Evolutionary conservation across 371 early-diverging fungal genomes (phyloP).

Genomic region (Mortierella sp.): DNA sequence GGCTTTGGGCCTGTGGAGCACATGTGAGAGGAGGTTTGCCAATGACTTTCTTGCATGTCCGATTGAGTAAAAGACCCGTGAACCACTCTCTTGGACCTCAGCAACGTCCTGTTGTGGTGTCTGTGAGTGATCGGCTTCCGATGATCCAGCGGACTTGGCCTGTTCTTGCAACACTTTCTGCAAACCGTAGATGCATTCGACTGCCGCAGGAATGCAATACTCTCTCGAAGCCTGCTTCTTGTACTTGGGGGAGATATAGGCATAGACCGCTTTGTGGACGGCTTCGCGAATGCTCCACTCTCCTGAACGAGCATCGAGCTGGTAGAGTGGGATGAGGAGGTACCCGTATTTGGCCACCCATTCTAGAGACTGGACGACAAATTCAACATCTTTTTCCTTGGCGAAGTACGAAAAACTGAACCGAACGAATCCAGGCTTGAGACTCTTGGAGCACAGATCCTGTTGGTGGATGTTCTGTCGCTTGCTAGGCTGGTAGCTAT

Average conservation of each 20-base stretch:
- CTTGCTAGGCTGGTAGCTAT: too few relatives aligned
- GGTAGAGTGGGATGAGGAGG: constrained; percentile 26
- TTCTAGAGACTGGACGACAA: constrained; percentile 22
- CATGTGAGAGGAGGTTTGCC: neutral
- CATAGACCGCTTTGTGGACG: constrained; percentile 9
- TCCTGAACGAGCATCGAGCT: constrained; percentile 8
- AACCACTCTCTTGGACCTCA: neutral
- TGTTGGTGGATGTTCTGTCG: constrained; percentile 24
- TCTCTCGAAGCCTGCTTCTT: neutral
- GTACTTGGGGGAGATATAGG: neutral
- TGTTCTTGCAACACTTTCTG: neutral
- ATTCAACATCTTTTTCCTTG: constrained; percentile 27
- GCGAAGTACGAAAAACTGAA: constrained; percentile 27
- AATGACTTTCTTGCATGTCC: constrained; percentile 5
- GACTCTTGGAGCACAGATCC: constrained; percentile 27
- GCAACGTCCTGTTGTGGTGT: too few relatives aligned
- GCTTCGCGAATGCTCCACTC: constrained; percentile 16
- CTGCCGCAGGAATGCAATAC: constrained; percentile 5
- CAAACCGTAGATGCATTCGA: constrained; percentile 8
- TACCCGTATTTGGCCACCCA: constrained; percentile 28
- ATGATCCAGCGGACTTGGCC: too few relatives aligned
- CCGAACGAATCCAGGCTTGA: constrained; percentile 27
- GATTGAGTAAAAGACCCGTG: neutral
- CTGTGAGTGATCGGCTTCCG: too few relatives aligned
- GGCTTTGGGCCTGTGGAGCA: neutral